A percentile compares a stretch with the other conserved stretches of the same genome.
These are phyloP conservation scores for Kwoniella dejecticola DNA, from an alignment of 768 basidiomycete species.

Conservation along the genomic window DNA sequence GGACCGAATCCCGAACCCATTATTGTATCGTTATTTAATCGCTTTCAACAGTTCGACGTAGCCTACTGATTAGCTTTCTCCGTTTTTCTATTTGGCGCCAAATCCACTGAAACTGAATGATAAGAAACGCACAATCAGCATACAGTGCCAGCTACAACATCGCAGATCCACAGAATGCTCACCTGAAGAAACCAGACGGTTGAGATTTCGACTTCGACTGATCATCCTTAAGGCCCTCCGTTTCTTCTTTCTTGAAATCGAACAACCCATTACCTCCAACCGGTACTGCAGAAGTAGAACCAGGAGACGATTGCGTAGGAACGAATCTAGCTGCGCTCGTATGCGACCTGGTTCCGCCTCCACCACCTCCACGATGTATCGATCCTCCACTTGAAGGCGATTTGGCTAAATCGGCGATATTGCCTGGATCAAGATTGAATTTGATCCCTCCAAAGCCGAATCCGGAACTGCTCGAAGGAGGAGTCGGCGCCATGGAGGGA, in stretches of 20 bases:
- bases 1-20: too few species aligned
- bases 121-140: background rate
- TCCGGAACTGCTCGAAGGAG: background rate
- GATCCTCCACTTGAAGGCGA: conserved; percentile 1
- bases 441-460: conserved; percentile 22
- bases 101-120: conserved; percentile 22
- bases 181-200: conserved; percentile 36
- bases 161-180: background rate
- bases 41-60: too few species aligned
- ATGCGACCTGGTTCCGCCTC: conserved; percentile 11
- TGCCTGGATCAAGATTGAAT: conserved; percentile 23
- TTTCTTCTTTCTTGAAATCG: conserved; percentile 1
- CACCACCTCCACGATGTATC: background rate
- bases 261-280: conserved; percentile 6
- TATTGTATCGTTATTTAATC: too few species aligned
- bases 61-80: too few species aligned
- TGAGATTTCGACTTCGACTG: background rate
- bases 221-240: too few species aligned
- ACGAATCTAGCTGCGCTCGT: conserved; percentile 24
- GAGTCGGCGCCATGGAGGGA: too few species aligned
- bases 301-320: background rate
- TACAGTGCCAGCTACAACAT: background rate
- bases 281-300: background rate
- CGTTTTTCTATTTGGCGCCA: conserved; percentile 16
- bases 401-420: conserved; percentile 14